Conservation (phyloP, 2,329 filamentous ascomycete genomes). For the Aspergillus tubingensis region DNA sequence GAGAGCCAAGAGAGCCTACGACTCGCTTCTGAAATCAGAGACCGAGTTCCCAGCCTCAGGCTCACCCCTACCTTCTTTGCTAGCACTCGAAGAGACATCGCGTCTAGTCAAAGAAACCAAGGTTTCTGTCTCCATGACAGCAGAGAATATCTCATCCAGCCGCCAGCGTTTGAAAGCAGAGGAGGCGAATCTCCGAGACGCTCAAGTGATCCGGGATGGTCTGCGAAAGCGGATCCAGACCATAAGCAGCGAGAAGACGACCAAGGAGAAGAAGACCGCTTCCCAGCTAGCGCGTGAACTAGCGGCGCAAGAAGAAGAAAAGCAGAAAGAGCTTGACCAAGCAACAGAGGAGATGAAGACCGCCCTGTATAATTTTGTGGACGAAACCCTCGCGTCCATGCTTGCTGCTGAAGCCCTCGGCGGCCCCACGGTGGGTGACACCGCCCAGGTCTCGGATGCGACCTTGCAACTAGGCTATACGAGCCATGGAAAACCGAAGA, state of each 20-base stretch:
- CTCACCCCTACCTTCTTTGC: conserved; percentile 69
- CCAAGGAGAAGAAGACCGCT: conserved; percentile 59
- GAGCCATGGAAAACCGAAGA: conserved; percentile 51
- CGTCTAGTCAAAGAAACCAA: conserved; percentile 66
- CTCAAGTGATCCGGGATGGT: conserved; percentile 48
- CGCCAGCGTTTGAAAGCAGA: conserved; percentile 47
- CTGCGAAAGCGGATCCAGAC: conserved; percentile 60
- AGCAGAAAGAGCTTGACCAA: conserved; percentile 61
- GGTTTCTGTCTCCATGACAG: conserved; percentile 54
- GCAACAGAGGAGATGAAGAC: conserved; percentile 64
- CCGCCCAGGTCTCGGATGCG: conserved; percentile 64
- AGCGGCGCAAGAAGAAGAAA: conserved; percentile 61
- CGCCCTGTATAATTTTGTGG: conserved; percentile 69
- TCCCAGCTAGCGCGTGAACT: conserved; percentile 65
- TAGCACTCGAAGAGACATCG: conserved; percentile 69
- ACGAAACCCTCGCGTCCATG: conserved; percentile 70
- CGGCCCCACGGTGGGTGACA: conserved; percentile 76
- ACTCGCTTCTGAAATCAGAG: conserved; percentile 60
- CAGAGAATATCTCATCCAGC: conserved; percentile 42
- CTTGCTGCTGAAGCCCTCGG: conserved; percentile 81
- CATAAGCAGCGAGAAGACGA: conserved; percentile 60
- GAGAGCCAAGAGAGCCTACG: conserved; percentile 65
- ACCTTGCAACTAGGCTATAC: conserved; percentile 57
- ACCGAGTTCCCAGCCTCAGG: conserved; percentile 67
- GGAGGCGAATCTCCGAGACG: conserved; percentile 51